These are phyloP conservation scores for Metahyphopichia silvanorum DNA, from an alignment of 805 yeast genomes.

Conservation along the genomic window DNA sequence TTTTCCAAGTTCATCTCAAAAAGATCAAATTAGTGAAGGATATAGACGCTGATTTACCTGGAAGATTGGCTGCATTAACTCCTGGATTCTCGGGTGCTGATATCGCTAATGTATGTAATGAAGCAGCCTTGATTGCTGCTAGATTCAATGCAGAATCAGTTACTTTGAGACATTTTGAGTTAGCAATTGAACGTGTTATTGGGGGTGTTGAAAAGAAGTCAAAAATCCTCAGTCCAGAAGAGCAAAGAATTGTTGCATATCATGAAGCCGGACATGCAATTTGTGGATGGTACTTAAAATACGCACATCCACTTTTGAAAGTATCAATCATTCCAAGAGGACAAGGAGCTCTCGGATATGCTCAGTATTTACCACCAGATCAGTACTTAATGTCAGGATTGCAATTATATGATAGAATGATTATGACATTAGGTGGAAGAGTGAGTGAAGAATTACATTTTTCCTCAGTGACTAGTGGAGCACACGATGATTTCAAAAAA, in stretches of 20 bases:
- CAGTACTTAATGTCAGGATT: conserved; percentile 71
- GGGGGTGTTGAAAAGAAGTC: conserved; percentile 94
- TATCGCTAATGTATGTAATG: conserved; percentile 94
- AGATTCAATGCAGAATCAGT: conserved; percentile 72
- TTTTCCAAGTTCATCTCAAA: conserved; percentile 79
- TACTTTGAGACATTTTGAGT: conserved; percentile 78
- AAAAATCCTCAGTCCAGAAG: conserved; percentile 77
- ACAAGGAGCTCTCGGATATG: conserved; percentile 95
- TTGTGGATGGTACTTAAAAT: conserved; percentile 92
- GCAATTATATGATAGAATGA: conserved; percentile 86
- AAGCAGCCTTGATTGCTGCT: conserved; percentile 96
- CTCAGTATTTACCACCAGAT: conserved; percentile 95
- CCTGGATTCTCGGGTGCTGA: conserved; percentile 99
- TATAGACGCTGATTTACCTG: conserved; percentile 56
- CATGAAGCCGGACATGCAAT: conserved; percentile 99
- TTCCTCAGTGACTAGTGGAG: conserved; percentile 91
- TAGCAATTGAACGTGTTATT: conserved; percentile 94
- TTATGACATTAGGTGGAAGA: conserved; percentile 96
- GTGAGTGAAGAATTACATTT: conserved; percentile 94
- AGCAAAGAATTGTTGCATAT: conserved; percentile 87
- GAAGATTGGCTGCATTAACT: conserved; percentile 89
- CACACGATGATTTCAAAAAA: conserved; percentile 93
- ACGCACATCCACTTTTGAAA: conserved; percentile 90
- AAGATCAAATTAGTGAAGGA: conserved; percentile 58
- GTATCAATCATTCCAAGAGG: conserved; percentile 98